Evolutionary conservation across 805 yeast species (phyloP), one percentile per base, ranked within the genome.

Genomic region (Komagataella populi): DNA sequence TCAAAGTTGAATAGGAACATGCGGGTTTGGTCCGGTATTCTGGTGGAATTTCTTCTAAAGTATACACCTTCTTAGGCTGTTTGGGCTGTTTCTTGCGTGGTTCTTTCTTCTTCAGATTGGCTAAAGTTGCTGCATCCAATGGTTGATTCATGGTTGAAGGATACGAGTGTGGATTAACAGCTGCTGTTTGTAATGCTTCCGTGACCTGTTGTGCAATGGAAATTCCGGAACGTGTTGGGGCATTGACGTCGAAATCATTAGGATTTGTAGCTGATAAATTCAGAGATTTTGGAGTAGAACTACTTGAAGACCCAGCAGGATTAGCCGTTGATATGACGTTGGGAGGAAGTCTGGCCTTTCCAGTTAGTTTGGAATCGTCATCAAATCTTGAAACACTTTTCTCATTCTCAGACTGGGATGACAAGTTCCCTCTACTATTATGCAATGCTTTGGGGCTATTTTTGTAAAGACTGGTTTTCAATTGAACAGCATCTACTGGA

Each of bases 11-110:
- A 63, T 87, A 86, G 0, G 96, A 84, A 49, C 81, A 73, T 8
- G 82, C 74, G 1, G 99, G 99, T 63, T 91, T 93, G 10, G 81
- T 75, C 57, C 96, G 76, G 64, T 78, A 88, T 65, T 86, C 88
- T 53, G 78, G 86, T 1, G 98, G 99, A 48, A 91, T 88, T 59
- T 89, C 96, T 51, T 88, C 95, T 17, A 82, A 68, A 2, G 81
- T 72, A 62, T 86, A 89, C 4, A 82, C 78, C 56, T 77, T 81
- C 61, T 83, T 83, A 44, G 79, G 76, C 4, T 73, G 74, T 63
- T 72, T 78, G 44, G 75, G 68, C 48, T 70, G 72, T 53, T 76
- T 76, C 58, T 76, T 74, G n/a, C 68, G 58, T 48, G 62, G 60
- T 8, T 60, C 60, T 46, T 59, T 49, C 16, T 44, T 44, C 48